Conservation (phyloP, 306 rosid genomes). For the Citrullus colocynthis region DNA sequence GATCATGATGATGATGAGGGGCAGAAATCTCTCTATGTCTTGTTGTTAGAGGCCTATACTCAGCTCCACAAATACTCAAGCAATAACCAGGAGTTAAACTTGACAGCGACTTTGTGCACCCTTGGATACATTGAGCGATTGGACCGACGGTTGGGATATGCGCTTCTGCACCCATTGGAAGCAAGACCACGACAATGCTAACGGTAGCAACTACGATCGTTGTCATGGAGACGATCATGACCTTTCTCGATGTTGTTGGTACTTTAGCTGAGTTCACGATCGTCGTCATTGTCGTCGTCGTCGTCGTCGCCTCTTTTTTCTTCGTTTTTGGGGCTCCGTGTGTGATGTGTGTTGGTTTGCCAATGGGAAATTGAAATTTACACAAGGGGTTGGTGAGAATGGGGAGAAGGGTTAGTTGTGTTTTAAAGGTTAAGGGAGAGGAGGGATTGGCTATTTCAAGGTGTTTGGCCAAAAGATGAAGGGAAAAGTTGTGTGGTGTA, state of each 20-base stretch:
- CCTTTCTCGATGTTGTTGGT: background rate
- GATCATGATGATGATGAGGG: background rate
- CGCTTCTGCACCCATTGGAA: background rate
- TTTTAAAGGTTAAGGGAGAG: background rate
- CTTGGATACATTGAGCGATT: background rate
- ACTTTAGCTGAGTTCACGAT: background rate
- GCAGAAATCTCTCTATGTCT: too few species aligned
- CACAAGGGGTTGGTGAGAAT: too few species aligned
- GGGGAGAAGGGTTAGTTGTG: too few species aligned
- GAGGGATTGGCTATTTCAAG: background rate
- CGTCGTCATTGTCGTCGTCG: background rate
- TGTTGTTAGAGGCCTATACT: background rate
- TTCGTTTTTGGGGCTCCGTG: background rate
- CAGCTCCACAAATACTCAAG: background rate
- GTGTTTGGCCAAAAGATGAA: background rate
- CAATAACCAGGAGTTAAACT: background rate
- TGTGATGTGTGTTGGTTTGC: too few species aligned
- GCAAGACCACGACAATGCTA: background rate
- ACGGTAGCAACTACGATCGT: background rate
- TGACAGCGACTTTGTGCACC: background rate
- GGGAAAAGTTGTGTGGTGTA: background rate
- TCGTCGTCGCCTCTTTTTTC: background rate
- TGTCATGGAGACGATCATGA: background rate
- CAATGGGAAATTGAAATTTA: too few species aligned
- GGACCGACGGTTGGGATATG: background rate